Evolutionary conservation across 176 grass and related monocot genomes (phyloP).

Genomic region (Phoenix dactylifera): DNA sequence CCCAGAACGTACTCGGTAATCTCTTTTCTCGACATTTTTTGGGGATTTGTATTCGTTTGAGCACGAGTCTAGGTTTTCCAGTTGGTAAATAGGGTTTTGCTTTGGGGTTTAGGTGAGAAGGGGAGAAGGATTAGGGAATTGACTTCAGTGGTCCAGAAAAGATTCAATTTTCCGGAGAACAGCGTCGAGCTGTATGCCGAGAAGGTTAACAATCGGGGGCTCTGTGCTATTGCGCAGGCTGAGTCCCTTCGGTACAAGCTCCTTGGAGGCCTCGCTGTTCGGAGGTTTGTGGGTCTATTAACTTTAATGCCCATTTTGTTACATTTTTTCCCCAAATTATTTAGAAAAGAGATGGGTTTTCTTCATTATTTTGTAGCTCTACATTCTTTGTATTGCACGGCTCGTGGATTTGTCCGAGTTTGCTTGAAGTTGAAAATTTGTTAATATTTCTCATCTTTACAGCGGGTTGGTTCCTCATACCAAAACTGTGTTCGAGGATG

Average conservation of each 20-base stretch:
- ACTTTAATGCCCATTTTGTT: not conserved
- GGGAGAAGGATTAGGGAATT: conserved; percentile 22
- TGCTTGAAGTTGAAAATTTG: no score
- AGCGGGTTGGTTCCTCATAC: no score
- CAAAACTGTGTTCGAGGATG: no score
- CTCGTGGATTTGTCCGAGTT: no score
- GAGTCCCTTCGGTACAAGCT: conserved; percentile 13
- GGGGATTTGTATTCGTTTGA: not conserved
- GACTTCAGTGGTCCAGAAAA: conserved; percentile 23
- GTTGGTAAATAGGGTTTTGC: not conserved
- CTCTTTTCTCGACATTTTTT: not conserved
- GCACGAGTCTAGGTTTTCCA: not conserved
- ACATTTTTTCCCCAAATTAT: no score
- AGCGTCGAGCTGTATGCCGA: conserved; percentile 20
- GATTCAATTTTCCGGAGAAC: conserved; percentile 23
- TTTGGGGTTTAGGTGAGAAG: conserved; percentile 18
- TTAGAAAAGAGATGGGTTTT: no score
- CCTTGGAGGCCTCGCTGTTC: conserved; percentile 13
- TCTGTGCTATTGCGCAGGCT: conserved; percentile 3
- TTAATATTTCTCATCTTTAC: no score
- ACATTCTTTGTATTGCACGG: no score
- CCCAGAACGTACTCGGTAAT: not conserved
- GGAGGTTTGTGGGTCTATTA: not conserved
- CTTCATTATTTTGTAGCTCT: no score
- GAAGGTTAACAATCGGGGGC: conserved; percentile 24